A percentile compares a stretch with the other conserved stretches of the same genome.
These are phyloP conservation scores for Xylaria sp. DNA, from an alignment of 2,329 filamentous ascomycete genomes.

Conservation along the genomic window DNA sequence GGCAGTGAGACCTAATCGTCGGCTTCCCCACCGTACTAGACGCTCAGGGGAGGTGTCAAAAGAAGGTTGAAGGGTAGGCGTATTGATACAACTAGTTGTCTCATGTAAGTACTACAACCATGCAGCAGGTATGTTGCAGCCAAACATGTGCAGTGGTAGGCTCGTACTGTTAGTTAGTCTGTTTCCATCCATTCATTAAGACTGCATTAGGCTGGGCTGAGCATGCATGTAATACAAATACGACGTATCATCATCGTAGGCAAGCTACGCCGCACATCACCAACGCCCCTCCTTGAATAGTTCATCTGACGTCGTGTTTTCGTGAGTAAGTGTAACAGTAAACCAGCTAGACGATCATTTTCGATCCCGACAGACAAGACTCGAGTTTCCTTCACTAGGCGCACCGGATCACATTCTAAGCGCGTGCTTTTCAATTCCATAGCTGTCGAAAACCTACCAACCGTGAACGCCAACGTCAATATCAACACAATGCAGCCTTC, in stretches of 20 bases:
- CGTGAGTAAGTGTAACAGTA: not conserved
- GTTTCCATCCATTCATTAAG: constrained; percentile 5
- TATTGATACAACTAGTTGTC: constrained; percentile 1
- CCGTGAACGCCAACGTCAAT: not conserved
- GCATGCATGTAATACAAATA: constrained; percentile 24
- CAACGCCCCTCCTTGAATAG: constrained; percentile 8
- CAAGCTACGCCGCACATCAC: constrained; percentile 11
- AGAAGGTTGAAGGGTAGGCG: not conserved
- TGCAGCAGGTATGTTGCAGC: not conserved
- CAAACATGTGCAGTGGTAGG: not conserved
- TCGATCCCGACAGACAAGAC: not conserved
- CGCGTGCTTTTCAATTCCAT: not conserved
- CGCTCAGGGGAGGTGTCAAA: not conserved
- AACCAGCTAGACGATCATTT: not conserved
- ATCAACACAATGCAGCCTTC: constrained; percentile 22
- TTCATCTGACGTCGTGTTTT: constrained; percentile 1
- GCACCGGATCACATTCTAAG: not conserved
- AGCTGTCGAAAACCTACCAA: not conserved
- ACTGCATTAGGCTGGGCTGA: constrained; percentile 11
- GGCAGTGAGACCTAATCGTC: constrained; percentile 13
- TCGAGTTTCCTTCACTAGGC: not conserved
- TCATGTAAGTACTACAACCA: not conserved
- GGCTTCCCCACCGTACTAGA: constrained; percentile 4
- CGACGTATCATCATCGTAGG: constrained; percentile 5
- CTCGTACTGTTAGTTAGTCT: not conserved